Evolutionary conservation across 208 protist genomes (phyloP).

Genomic region (Acanthamoeba lenticulata): DNA sequence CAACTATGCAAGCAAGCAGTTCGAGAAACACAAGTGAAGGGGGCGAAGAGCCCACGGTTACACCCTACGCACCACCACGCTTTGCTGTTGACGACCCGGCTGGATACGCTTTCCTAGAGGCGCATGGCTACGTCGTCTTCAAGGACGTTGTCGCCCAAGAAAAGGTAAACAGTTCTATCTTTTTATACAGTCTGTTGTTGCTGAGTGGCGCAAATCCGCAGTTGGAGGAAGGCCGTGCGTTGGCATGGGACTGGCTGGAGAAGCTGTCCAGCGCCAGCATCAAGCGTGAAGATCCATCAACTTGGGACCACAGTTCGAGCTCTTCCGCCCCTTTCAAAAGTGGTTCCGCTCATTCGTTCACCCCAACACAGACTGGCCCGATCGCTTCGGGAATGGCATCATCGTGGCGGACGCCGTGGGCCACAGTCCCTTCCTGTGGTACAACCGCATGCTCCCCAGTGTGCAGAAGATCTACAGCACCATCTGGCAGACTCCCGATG

Average conservation of each 20-base stretch:
- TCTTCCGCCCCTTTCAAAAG: too few species aligned
- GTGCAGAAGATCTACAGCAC: slow-evolving; percentile 42
- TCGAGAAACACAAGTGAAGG: too few species aligned
- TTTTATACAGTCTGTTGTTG: neutral
- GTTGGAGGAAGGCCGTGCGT: neutral
- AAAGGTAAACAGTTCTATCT: neutral
- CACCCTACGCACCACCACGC: neutral
- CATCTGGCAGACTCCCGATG: slow-evolving; percentile 24
- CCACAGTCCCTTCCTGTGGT: slow-evolving; percentile 29
- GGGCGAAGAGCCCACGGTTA: too few species aligned
- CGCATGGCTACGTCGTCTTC: slow-evolving; percentile 12
- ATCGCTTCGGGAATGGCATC: slow-evolving; percentile 11
- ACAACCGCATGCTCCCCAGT: neutral
- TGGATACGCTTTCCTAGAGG: slow-evolving; percentile 17
- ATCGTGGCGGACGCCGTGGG: slow-evolving; percentile 30
- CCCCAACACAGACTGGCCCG: slow-evolving; percentile 24
- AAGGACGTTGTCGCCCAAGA: neutral
- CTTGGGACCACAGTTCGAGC: too few species aligned
- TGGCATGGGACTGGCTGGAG: slow-evolving; percentile 13
- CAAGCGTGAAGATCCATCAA: neutral
- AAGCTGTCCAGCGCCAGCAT: neutral
- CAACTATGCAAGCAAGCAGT: too few species aligned
- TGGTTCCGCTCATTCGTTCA: too few species aligned
- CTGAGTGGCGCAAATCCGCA: neutral
- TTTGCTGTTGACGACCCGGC: slow-evolving; percentile 1